Conservation (phyloP, 2,329 filamentous ascomycete genomes). For the Fusarium ambrosium region DNA sequence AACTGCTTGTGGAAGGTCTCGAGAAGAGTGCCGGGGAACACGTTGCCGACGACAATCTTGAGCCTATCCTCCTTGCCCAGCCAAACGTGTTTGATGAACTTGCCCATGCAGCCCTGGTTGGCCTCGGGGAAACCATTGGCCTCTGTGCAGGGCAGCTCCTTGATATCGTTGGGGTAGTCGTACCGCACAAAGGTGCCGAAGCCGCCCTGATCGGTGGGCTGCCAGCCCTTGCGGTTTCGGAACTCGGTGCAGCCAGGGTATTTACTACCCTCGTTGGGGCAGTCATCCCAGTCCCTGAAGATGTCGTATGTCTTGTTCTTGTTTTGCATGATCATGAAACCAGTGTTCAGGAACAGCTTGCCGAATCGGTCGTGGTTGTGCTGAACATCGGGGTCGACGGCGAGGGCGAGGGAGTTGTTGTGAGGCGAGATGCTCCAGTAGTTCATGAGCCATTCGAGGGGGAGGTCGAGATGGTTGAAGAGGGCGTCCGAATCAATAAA, state of each 20-base stretch:
- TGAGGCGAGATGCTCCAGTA: constrained; percentile 58
- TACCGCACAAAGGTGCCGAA: constrained; percentile 61
- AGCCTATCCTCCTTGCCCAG: constrained; percentile 56
- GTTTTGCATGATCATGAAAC: constrained; percentile 68
- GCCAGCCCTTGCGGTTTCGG: constrained; percentile 47
- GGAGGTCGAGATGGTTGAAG: constrained; percentile 59
- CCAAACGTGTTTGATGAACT: constrained; percentile 61
- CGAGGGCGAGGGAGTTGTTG: constrained; percentile 58
- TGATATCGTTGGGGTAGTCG: constrained; percentile 57
- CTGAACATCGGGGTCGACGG: constrained; percentile 54
- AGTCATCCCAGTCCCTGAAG: constrained; percentile 62
- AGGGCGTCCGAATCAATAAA: constrained; percentile 62
- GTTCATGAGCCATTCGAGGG: constrained; percentile 63
- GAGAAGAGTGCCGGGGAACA: constrained; percentile 54
- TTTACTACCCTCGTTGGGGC: constrained; percentile 56
- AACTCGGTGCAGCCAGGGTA: constrained; percentile 56
- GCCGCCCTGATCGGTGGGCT: constrained; percentile 59
- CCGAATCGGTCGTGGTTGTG: constrained; percentile 57
- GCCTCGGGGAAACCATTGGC: constrained; percentile 60
- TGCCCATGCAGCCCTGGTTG: constrained; percentile 55
- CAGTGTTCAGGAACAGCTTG: constrained; percentile 63
- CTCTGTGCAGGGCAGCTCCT: constrained; percentile 57
- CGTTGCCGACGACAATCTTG: constrained; percentile 55
- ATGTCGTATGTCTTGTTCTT: constrained; percentile 62
- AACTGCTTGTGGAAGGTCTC: constrained; percentile 55